Percentiles rank a stretch among this genome's conserved stretches.
These are phyloP conservation scores for Botrytis tulipae DNA, from an alignment of 2,329 filamentous ascomycete genomes.

Conservation along the genomic window DNA sequence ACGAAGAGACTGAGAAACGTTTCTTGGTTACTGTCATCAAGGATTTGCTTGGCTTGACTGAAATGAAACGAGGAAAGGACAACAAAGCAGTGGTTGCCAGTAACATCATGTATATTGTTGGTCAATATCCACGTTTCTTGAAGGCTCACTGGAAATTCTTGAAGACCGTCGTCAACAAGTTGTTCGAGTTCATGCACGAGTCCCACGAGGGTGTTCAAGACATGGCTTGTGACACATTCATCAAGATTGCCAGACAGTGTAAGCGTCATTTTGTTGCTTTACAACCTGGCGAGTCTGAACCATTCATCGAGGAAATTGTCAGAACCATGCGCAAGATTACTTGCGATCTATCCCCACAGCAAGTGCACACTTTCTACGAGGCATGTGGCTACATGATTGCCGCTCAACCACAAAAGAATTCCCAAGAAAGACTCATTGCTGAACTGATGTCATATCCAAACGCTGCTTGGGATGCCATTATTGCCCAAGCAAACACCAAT, in stretches of 20 bases:
- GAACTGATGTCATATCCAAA: constrained; percentile 95
- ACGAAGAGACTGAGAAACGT: constrained; percentile 97
- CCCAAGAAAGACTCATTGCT: constrained; percentile 85
- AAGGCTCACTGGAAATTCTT: constrained; percentile 99
- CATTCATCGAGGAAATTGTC: constrained; percentile 98
- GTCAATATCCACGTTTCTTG: constrained; percentile 95
- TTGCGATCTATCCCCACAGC: constrained; percentile 89
- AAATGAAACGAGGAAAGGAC: constrained; percentile 99
- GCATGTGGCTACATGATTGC: constrained; percentile 99
- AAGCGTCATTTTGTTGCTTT: constrained; percentile 95
- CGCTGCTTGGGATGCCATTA: constrained; percentile 92
- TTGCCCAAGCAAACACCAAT: constrained; percentile 79
- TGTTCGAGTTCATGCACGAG: constrained; percentile 99
- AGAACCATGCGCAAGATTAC: constrained; percentile 95
- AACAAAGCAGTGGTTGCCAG: constrained; percentile 99
- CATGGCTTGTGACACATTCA: constrained; percentile 99
- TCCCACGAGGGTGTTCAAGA: constrained; percentile 99
- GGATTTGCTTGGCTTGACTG: constrained; percentile 90
- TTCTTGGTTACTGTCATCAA: constrained; percentile 99
- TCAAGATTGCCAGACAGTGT: constrained; percentile 99
- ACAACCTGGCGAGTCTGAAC: constrained; percentile 89
- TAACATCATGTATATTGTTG: constrained; percentile 99
- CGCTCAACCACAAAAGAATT: constrained; percentile 90
- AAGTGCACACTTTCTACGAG: constrained; percentile 98
- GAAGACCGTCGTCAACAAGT: constrained; percentile 98